A percentile compares a stretch with the other conserved stretches of the same genome.
phyloP scores from a whole-genome alignment of 139 green algal genomes.

The Zygnema cylindricum region DNA sequence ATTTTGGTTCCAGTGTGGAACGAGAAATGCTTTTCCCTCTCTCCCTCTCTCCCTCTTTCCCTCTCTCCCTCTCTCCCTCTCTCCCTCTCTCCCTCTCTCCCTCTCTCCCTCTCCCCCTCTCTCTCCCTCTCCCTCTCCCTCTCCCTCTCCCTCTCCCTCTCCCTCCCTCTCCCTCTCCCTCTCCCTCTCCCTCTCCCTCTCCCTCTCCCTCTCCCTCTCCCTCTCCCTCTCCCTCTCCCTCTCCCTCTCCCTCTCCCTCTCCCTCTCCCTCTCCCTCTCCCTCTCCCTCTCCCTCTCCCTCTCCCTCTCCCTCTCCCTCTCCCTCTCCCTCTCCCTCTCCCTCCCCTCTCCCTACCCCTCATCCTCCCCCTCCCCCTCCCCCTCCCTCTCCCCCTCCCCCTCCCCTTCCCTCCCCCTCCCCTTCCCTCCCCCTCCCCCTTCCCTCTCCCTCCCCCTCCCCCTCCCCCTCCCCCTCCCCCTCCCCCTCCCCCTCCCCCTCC shows the following conservation, averaged over 20 bases:
- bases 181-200: background rate
- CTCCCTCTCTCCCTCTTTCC: background rate
- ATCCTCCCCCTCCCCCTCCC: no score
- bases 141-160: background rate
- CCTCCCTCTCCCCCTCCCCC: no score
- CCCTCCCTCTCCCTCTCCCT: background rate
- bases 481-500: no score
- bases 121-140: background rate
- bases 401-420: no score
- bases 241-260: background rate
- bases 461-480: no score
- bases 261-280: no score
- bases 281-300: no score
- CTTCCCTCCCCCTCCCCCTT: no score
- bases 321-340: no score
- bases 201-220: background rate
- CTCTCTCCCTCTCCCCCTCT: background rate
- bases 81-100: background rate
- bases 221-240: background rate
- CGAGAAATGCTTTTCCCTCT: constrained; percentile 32
- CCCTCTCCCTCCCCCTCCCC: no score
- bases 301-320: no score
- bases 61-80: background rate
- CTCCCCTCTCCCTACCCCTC: no score
- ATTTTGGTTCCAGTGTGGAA: constrained; percentile 39